These are phyloP conservation scores for Pseudophaeomoniella oleicola DNA, from an alignment of 2,329 filamentous ascomycete genomes.

Conservation along the genomic window DNA sequence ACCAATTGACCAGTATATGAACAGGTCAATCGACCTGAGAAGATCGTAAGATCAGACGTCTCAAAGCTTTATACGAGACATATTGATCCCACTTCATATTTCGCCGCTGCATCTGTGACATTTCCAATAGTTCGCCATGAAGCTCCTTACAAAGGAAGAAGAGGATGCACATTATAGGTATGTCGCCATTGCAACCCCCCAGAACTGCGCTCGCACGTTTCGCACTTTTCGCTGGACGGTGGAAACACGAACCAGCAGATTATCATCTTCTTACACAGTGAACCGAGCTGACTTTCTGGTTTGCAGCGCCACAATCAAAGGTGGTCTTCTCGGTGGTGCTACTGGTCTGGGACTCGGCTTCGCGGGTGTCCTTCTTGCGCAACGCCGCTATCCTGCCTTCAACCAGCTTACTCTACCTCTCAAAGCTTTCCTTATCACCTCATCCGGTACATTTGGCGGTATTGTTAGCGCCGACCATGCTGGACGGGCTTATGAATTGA, in stretches of 20 bases:
- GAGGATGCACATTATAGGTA: conserved; percentile 72
- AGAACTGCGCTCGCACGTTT: background rate
- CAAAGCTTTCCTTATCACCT: conserved; percentile 78
- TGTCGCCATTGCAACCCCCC: conserved; percentile 9
- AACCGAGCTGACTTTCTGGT: background rate
- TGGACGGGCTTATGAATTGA: conserved; percentile 56
- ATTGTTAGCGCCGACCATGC: conserved; percentile 74
- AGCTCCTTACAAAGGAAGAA: conserved; percentile 89
- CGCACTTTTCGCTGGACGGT: no score
- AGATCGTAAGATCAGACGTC: no score
- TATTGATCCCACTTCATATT: no score
- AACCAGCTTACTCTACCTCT: conserved; percentile 74
- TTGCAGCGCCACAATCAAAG: conserved; percentile 55
- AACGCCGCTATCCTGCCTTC: conserved; percentile 61
- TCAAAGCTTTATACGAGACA: no score
- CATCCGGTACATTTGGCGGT: conserved; percentile 66
- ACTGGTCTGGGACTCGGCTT: conserved; percentile 54
- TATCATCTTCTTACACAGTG: background rate
- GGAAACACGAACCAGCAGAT: no score
- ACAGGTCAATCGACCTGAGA: no score
- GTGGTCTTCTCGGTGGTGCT: conserved; percentile 55
- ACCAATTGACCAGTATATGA: no score
- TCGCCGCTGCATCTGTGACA: no score
- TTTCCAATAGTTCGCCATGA: no score
- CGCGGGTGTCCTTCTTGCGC: conserved; percentile 52